Conservation (phyloP, 305 asterid species). For the Fraxinus latifolia region DNA sequence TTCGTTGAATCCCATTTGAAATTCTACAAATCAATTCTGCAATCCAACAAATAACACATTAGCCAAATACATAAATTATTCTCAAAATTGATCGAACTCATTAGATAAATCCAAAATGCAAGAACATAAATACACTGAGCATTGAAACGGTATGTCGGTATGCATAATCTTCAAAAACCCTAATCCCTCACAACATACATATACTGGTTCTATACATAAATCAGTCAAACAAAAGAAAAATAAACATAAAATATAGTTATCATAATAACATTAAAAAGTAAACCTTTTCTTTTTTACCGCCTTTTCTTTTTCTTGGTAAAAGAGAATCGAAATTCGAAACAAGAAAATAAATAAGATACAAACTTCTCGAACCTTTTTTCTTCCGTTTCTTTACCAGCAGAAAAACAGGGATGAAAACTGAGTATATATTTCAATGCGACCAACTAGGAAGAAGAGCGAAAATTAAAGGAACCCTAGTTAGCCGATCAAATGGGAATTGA, state of each 20-base stretch:
- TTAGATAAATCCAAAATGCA: not conserved
- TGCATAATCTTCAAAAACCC: constrained; percentile 21
- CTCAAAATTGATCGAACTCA: not conserved
- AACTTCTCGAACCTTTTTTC: not conserved
- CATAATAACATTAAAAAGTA: not conserved
- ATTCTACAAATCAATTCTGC: constrained; percentile 18
- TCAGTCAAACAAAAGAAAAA: not conserved
- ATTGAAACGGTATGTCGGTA: not conserved
- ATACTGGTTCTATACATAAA: not conserved
- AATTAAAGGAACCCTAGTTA: not conserved
- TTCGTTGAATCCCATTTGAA: constrained; percentile 55
- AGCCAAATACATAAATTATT: not conserved
- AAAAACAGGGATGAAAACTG: not conserved
- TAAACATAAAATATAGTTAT: not conserved
- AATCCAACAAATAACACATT: not conserved
- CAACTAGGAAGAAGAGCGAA: not conserved
- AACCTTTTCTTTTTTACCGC: not conserved
- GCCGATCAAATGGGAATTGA: not conserved
- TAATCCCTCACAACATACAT: constrained; percentile 5
- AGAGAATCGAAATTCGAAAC: not conserved
- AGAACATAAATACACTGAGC: constrained; percentile 1
- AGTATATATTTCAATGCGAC: constrained; percentile 12
- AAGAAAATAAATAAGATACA: constrained; percentile 7
- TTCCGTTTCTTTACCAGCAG: not conserved
- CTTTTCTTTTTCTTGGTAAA: not conserved